Base-by-base conservation (phyloP, 140 eudicot species). In the Erigeron philadelphicus region DNA sequence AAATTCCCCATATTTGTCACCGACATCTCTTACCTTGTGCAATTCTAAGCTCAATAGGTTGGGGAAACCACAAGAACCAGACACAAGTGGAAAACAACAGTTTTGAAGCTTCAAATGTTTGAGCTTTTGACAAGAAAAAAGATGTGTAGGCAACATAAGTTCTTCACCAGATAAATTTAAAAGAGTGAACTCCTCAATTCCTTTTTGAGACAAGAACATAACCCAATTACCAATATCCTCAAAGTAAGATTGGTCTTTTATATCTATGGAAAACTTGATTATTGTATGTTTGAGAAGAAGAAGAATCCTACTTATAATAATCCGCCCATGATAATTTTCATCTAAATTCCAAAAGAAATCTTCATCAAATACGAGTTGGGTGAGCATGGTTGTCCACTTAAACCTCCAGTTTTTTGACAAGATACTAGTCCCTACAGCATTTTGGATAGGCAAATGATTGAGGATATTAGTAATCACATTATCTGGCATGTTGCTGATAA, bases 61-160 rank as follows among this genome's bases (percentile, higher is more conserved):
- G 17, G 73, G 79, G 57, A 74, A 66, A 25, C 73, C 65, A 65
- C 10, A 25, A 66, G 66, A 66, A 25, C 42, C 8, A 25, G 12
- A 15, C 0, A 57, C 10, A 3, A 60, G 67, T 16, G 11, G 2
- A 5, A 74, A 38, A 46, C 10, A n/a, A 56, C 73, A 66, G 42
- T 31, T 10, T 23, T 0, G 8, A n/a, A 74, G 72, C 23, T 44
- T 16, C 60, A 74, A 57, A 56, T 23, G 73, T 56, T 15, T 67
- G 53, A 74, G 58, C 23, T 74, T 42, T 17, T 44, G 35, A 16
- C 73, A 66, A 74, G 79, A 55, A 31, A 75, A 75, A 8, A 75
- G 42, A 65, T 66, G 79, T 10, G 58, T 63, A 21, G 78, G 53
- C 72, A 73, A 19, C 57, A 18, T 73, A 7, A 73, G 0, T 0